phyloP scores from a whole-genome alignment of 1,284 basidiomycete genomes.

The Tilletia horrida region DNA sequence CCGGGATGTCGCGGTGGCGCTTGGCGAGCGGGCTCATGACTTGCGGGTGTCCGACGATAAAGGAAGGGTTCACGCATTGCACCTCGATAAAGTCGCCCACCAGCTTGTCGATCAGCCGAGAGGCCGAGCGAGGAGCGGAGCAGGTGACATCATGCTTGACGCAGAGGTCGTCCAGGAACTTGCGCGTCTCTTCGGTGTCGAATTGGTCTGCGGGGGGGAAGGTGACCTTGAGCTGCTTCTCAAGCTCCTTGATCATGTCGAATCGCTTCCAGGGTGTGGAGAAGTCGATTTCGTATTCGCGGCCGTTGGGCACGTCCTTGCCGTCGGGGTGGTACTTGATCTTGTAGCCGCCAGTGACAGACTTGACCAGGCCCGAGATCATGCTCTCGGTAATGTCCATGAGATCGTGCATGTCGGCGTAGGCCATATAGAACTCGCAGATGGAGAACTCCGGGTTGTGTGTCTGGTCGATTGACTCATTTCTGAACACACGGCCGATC shows the following conservation, averaged over 20 bases:
- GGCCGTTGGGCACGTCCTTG: conserved; percentile 66
- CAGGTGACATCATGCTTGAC: conserved; percentile 89
- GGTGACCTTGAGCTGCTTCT: conserved; percentile 85
- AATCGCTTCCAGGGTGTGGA: conserved; percentile 96
- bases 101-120: conserved; percentile 93
- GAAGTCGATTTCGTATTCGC: conserved; percentile 80
- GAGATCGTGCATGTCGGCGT: conserved; percentile 97
- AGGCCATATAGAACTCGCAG: conserved; percentile 99
- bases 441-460: conserved; percentile 65
- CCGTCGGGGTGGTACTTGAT: conserved; percentile 89
- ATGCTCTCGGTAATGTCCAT: conserved; percentile 96
- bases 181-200: conserved; percentile 82
- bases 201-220: conserved; percentile 91
- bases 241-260: conserved; percentile 91
- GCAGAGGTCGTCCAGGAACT: conserved; percentile 80
- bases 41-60: conserved; percentile 95
- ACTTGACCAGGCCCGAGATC: conserved; percentile 87
- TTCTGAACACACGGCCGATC: conserved; percentile 95
- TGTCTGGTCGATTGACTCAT: conserved; percentile 97
- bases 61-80: conserved; percentile 90
- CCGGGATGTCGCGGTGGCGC: conserved; percentile 57
- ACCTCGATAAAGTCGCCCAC: conserved; percentile 97
- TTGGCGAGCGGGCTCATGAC: conserved; percentile 95
- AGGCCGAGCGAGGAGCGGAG: conserved; percentile 88
- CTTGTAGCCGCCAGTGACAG: conserved; percentile 78